These are phyloP conservation scores for Tylopilus plumbeoviolaceoides DNA, from an alignment of 768 basidiomycete genomes.

Conservation along the genomic window DNA sequence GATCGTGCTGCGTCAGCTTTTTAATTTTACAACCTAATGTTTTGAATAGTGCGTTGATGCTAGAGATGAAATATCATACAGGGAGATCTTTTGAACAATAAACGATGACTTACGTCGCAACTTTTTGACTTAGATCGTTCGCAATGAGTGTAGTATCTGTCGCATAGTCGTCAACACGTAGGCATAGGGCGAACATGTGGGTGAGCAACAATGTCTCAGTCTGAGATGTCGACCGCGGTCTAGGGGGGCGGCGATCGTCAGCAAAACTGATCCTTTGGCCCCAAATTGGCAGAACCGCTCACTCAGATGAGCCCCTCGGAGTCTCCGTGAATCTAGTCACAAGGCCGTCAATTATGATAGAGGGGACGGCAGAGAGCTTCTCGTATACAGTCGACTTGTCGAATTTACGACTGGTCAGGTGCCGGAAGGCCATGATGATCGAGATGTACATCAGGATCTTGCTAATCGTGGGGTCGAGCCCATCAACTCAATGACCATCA, in stretches of 20 bases:
- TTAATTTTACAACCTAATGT: slow-evolving; percentile 75
- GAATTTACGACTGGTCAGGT: slow-evolving; percentile 36
- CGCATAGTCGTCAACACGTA: slow-evolving; percentile 74
- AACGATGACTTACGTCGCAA: slow-evolving; percentile 53
- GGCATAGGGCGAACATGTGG: slow-evolving; percentile 76
- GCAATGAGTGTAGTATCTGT: slow-evolving; percentile 67
- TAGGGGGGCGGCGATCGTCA: slow-evolving; percentile 20
- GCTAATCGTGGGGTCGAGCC: slow-evolving; percentile 33
- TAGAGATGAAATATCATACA: slow-evolving; percentile 21
- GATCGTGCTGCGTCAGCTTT: slow-evolving; percentile 54
- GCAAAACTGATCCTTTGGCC: background rate
- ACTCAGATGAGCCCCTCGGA: slow-evolving; percentile 64
- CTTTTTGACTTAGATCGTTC: slow-evolving; percentile 64
- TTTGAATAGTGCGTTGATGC: slow-evolving; percentile 69
- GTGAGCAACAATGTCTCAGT: slow-evolving; percentile 70
- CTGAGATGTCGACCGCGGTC: slow-evolving; percentile 55
- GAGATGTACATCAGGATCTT: slow-evolving; percentile 80
- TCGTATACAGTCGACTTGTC: slow-evolving; percentile 53
- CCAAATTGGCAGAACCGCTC: slow-evolving; percentile 13
- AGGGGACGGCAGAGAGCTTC: slow-evolving; percentile 55
- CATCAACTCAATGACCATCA: background rate
- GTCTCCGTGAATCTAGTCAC: slow-evolving; percentile 78
- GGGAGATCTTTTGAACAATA: background rate
- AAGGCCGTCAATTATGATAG: slow-evolving; percentile 67
- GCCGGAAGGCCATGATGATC: slow-evolving; percentile 70